Conservation (phyloP, 345 rosid genomes). For the Xanthoceras sorbifolium region DNA sequence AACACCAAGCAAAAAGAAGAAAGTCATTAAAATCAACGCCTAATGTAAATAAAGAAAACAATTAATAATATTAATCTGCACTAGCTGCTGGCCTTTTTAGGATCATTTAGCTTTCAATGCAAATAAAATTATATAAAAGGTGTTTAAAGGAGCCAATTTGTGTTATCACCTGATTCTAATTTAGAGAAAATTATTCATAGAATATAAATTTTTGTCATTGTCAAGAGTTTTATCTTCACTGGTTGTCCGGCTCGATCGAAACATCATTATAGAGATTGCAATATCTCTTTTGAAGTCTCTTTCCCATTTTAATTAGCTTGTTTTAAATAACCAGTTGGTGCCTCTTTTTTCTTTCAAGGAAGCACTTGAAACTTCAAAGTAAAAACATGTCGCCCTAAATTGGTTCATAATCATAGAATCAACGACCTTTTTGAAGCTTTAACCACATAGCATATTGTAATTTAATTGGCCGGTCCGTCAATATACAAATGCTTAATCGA, state of each 20-base stretch:
- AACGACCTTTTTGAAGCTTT: background rate
- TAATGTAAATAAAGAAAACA: background rate
- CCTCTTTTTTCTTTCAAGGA: background rate
- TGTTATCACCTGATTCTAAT: background rate
- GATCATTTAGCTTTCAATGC: background rate
- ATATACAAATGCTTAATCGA: background rate
- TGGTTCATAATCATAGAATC: conserved; percentile 3
- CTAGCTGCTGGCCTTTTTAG: background rate
- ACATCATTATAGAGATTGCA: conserved; percentile 14
- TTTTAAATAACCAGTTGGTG: background rate
- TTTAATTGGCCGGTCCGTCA: background rate
- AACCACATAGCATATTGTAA: background rate
- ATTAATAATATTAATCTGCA: background rate
- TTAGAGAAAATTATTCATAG: background rate
- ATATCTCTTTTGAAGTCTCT: conserved; percentile 4
- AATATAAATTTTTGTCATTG: background rate
- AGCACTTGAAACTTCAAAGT: background rate
- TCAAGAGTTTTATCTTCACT: background rate
- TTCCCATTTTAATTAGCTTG: conserved; percentile 14
- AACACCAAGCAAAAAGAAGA: background rate
- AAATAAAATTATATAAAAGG: background rate
- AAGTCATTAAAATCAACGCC: background rate
- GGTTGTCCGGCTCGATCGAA: background rate
- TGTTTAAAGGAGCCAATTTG: background rate
- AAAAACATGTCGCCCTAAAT: background rate